Evolutionary conservation across 2,329 filamentous ascomycete genomes (phyloP).

Genomic region (Torrubiella hemipterigena): DNA sequence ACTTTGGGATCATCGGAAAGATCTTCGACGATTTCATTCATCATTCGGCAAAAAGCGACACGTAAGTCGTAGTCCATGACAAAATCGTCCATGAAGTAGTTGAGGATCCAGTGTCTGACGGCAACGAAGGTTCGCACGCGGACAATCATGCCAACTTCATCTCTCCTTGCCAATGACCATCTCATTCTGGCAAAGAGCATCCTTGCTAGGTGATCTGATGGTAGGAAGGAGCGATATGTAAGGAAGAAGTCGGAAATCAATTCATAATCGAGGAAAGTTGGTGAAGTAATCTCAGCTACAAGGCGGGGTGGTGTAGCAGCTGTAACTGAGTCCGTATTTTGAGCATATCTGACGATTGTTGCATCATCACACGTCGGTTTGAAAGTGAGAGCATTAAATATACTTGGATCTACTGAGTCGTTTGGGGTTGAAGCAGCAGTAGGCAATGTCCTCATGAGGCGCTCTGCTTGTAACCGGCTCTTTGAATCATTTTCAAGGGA

Average conservation of each 20-base stretch:
- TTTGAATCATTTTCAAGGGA: too few relatives aligned
- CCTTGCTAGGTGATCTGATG: conserved; percentile 61
- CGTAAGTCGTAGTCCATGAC: conserved; percentile 64
- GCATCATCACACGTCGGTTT: conserved; percentile 70
- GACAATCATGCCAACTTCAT: conserved; percentile 87
- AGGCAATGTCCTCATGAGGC: conserved; percentile 20
- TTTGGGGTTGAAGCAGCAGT: conserved; percentile 9
- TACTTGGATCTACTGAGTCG: conserved; percentile 51
- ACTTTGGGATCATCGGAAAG: conserved; percentile 30
- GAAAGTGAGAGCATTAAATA: conserved; percentile 72
- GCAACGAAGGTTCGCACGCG: conserved; percentile 92
- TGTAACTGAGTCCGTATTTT: conserved; percentile 59
- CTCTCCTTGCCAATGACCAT: conserved; percentile 71
- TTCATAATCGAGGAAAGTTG: conserved; percentile 92
- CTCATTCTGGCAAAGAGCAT: conserved; percentile 75
- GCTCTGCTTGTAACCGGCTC: too few relatives aligned
- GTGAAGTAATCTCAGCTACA: conserved; percentile 92
- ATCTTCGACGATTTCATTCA: conserved; percentile 58
- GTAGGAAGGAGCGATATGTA: conserved; percentile 81
- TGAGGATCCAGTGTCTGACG: conserved; percentile 91
- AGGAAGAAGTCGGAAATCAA: conserved; percentile 96
- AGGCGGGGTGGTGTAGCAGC: conserved; percentile 85
- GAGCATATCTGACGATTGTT: conserved; percentile 70
- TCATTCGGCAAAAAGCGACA: conserved; percentile 63
- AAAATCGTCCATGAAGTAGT: conserved; percentile 96